These are phyloP conservation scores for Fusarium camptoceras DNA, from an alignment of 2,329 filamentous ascomycete species.

Conservation along the genomic window DNA sequence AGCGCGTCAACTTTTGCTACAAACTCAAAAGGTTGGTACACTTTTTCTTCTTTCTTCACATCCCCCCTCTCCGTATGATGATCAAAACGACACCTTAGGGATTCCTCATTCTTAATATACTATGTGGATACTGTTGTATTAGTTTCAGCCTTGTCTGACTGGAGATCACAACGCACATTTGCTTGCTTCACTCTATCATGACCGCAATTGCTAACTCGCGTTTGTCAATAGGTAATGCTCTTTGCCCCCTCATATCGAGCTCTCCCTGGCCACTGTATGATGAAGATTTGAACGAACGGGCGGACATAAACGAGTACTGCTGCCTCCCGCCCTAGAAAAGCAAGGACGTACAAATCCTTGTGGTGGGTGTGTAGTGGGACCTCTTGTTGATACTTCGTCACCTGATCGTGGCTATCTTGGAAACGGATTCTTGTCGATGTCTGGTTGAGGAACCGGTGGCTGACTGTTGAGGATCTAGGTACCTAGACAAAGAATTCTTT, in stretches of 20 bases:
- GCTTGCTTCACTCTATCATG: constrained; percentile 15
- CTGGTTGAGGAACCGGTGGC: constrained; percentile 40
- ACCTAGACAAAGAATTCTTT: constrained; percentile 45
- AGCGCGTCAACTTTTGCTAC: constrained; percentile 12
- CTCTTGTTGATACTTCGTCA: constrained; percentile 77
- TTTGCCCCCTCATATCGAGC: constrained; percentile 13
- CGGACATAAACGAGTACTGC: constrained; percentile 72
- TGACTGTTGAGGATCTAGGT: constrained; percentile 53
- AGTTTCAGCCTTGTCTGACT: constrained; percentile 79
- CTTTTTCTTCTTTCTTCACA: constrained; percentile 3
- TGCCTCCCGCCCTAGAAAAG: constrained; percentile 62
- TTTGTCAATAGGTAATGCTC: constrained; percentile 57
- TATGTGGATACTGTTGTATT: constrained; percentile 70
- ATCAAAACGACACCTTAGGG: constrained; percentile 71
- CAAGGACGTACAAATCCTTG: constrained; percentile 72
- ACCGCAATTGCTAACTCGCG: constrained; percentile 53
- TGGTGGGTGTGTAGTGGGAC: constrained; percentile 61
- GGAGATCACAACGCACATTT: constrained; percentile 49
- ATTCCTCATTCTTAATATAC: constrained; percentile 76
- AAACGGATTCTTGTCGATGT: constrained; percentile 46
- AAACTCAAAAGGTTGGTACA: constrained; percentile 61
- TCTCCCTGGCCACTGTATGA: constrained; percentile 58
- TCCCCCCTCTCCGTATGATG: constrained; percentile 62
- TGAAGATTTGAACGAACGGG: constrained; percentile 77
- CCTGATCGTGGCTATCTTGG: constrained; percentile 62